Evolutionary conservation across 2,329 filamentous ascomycete genomes (phyloP).

Genomic region (Scopulariopsis brevicaulis): DNA sequence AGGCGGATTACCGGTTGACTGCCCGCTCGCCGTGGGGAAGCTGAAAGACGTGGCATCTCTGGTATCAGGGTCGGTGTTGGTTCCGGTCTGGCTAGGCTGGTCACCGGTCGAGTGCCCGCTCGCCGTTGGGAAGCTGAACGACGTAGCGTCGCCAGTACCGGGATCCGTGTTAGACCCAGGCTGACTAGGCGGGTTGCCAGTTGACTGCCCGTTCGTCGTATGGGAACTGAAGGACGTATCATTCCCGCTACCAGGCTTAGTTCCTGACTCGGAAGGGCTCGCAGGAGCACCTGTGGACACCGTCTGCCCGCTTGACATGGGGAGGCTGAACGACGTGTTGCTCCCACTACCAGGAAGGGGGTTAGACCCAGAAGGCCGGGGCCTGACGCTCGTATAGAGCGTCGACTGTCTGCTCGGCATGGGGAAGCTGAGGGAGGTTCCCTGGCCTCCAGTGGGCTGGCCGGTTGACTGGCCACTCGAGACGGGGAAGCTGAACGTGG

Average conservation of each 20-base stretch:
- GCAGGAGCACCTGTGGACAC: not conserved
- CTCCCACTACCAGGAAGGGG: not conserved
- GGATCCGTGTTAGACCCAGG: not conserved
- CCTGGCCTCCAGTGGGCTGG: not conserved
- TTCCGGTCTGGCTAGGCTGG: not conserved
- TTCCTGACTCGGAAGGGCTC: not conserved
- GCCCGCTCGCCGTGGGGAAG: not conserved
- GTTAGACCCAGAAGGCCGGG: not conserved
- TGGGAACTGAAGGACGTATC: no score
- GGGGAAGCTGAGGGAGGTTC: not conserved
- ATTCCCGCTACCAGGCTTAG: not conserved
- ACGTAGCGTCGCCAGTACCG: not conserved
- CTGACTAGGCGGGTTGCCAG: no score
- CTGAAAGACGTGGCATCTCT: not conserved
- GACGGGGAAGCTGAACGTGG: not conserved
- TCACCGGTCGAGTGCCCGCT: not conserved
- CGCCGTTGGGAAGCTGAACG: not conserved
- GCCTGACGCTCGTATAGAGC: not conserved
- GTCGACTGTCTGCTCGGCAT: not conserved
- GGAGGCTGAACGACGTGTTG: not conserved
- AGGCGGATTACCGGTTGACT: not conserved
- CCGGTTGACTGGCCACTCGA: not conserved
- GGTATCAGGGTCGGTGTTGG: no score
- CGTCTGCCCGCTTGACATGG: not conserved
- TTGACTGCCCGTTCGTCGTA: not conserved